Evolutionary conservation across 1,284 basidiomycete genomes (phyloP).

Genomic region (Afroboletus lepidellus): DNA sequence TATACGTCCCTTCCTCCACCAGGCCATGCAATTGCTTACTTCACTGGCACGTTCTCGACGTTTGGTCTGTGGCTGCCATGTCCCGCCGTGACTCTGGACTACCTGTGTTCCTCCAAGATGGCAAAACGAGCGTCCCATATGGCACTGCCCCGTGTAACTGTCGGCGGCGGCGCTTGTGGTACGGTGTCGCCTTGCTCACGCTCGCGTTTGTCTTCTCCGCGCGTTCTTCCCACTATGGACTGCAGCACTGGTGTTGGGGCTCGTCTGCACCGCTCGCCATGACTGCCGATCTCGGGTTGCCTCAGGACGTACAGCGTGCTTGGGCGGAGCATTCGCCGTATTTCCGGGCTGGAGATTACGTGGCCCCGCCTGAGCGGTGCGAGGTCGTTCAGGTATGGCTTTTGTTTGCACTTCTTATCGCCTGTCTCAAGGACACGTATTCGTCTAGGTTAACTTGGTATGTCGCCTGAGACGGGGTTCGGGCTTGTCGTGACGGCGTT

Average conservation of each 20-base stretch:
- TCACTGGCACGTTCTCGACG: constrained; percentile 7
- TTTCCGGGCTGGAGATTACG: constrained; percentile 49
- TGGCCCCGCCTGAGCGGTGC: constrained; percentile 47
- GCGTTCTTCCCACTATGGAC: constrained; percentile 13
- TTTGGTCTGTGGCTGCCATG: neutral
- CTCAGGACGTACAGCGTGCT: constrained; percentile 31
- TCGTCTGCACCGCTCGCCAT: neutral
- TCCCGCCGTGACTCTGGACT: constrained; percentile 2
- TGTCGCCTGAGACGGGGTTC: constrained; percentile 16
- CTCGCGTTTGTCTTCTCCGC: constrained; percentile 18
- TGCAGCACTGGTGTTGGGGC: constrained; percentile 1
- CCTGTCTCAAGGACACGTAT: neutral
- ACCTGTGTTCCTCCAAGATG: constrained; percentile 8
- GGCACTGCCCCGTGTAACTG: neutral
- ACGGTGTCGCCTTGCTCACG: constrained; percentile 9
- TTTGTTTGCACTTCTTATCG: neutral
- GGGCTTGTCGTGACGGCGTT: constrained; percentile 6
- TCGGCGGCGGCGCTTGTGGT: constrained; percentile 6
- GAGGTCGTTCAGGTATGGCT: constrained; percentile 53
- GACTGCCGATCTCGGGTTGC: constrained; percentile 7
- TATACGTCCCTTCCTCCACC: constrained; percentile 3
- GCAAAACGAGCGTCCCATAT: constrained; percentile 3
- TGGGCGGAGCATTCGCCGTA: constrained; percentile 67
- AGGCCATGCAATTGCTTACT: constrained; percentile 8
- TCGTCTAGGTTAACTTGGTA: constrained; percentile 59